Conservation (phyloP, 768 basidiomycete species). For the Strobilomyces echinocephalus region DNA sequence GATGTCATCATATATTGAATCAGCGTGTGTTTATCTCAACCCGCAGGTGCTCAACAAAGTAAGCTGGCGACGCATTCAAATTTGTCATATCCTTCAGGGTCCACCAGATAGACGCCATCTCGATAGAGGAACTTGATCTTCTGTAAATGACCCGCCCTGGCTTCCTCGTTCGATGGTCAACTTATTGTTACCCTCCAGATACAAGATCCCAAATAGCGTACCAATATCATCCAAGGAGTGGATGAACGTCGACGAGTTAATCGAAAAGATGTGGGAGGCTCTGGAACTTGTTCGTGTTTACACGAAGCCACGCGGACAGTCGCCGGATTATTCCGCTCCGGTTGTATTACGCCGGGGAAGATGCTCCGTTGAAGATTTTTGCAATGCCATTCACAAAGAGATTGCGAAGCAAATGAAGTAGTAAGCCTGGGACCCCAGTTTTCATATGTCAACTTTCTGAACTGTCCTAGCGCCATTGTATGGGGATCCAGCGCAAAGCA, state of each 20-base stretch:
- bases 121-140: slow-evolving; percentile 95
- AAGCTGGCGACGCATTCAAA: slow-evolving; percentile 2
- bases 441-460: slow-evolving; percentile 1
- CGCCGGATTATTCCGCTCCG: slow-evolving; percentile 87
- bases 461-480: slow-evolving; percentile 63
- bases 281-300: slow-evolving; percentile 93
- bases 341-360: slow-evolving; percentile 74
- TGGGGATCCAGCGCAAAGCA: slow-evolving; percentile 99
- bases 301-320: slow-evolving; percentile 88
- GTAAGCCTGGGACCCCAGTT: slow-evolving; percentile 38
- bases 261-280: slow-evolving; percentile 89
- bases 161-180: background rate
- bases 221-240: slow-evolving; percentile 92
- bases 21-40: background rate
- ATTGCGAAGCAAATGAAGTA: slow-evolving; percentile 98
- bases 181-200: slow-evolving; percentile 36
- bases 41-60: slow-evolving; percentile 80
- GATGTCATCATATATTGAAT: background rate
- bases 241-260: slow-evolving; percentile 95
- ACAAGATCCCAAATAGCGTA: slow-evolving; percentile 94
- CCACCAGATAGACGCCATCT: slow-evolving; percentile 90
- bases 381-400: slow-evolving; percentile 91
- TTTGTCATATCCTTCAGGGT: background rate
- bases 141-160: slow-evolving; percentile 43
- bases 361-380: slow-evolving; percentile 81